Base-by-base conservation (phyloP, 2,329 filamentous ascomycete species). In the Mycosphaerella arachidis region DNA sequence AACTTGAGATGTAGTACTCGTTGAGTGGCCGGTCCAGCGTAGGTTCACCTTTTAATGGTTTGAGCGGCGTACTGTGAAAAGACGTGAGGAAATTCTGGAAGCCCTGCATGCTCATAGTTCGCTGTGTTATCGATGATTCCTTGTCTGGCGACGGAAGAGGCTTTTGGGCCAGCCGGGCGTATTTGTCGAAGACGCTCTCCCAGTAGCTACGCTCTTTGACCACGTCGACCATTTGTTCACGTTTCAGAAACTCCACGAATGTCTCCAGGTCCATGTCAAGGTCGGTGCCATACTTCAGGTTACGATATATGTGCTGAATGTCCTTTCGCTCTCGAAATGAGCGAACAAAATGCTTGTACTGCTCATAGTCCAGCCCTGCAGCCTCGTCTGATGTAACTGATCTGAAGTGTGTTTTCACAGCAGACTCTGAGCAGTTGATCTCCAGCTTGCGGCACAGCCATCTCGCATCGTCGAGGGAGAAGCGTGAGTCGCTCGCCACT, bases 1-100 rank as follows among this genome's bases (percentile, higher is more conserved):
- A 97, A 78, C 92, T 97, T 1, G 93, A 97, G 66, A 99, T 94
- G 79, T 92, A 97, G 75, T 99, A 99, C 72, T 97, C 93, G 72
- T 96, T 96, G 73, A 97, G 79, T 0, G 94, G 94, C 27, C 90
- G 86, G 71, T 96, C 86, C 57, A 97, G 84, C 82, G 48, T 67
- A 10, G 68, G 66, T 31, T 73, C 69, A 43, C 58, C 61, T 45
- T 66, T 69, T 48, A 58, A 59, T 16, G 63, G 59, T 10, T 59
- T 48, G 10, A 71, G 61, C 7, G 71, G 70, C 6, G 64, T 58
- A 37, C 69, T 72, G 57, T 72, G 62, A 4, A 61, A 83, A 0
- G 91, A 96, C 13, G 86, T 84, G 12, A 96, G 78, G 70, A 89
- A 96, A 10, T 85, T 85, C 30, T 90, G 85, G 68, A 99, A 91